These are phyloP conservation scores for Phylloporus sp. DNA, from an alignment of 768 basidiomycete genomes.

Conservation along the genomic window DNA sequence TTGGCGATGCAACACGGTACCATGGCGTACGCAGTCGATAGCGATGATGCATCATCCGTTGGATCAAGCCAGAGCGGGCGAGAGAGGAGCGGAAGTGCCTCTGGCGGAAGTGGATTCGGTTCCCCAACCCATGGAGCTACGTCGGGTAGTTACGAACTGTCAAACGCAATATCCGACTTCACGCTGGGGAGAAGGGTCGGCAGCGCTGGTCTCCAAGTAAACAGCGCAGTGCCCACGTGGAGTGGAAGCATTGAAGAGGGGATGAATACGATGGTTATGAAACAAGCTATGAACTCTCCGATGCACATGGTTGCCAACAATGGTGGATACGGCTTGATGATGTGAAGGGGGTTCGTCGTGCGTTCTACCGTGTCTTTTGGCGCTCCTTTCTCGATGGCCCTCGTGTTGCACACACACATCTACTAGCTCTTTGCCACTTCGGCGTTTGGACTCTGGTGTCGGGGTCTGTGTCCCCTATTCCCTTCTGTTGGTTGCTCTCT, in stretches of 20 bases:
- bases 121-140: constrained; percentile 29
- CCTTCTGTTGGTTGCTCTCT: constrained; percentile 15
- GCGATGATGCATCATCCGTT: constrained; percentile 37
- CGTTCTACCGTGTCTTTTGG: constrained; percentile 3
- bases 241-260: constrained; percentile 26
- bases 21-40: constrained; percentile 29
- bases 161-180: constrained; percentile 27
- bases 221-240: constrained; percentile 25
- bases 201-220: constrained; percentile 23
- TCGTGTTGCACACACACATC: constrained; percentile 10
- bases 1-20: constrained; percentile 27
- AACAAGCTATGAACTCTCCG: constrained; percentile 31
- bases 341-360: constrained; percentile 20
- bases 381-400: neutral
- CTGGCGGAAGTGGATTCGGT: constrained; percentile 29
- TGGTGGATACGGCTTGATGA: constrained; percentile 37
- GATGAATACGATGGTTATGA: constrained; percentile 33
- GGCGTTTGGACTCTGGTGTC: constrained; percentile 14
- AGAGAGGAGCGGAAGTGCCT: constrained; percentile 36
- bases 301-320: constrained; percentile 37
- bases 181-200: constrained; percentile 20
- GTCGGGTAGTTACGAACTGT: constrained; percentile 34
- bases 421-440: constrained; percentile 8
- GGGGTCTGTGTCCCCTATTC: constrained; percentile 6
- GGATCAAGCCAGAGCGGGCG: constrained; percentile 32